Percentiles rank a stretch among this genome's conserved stretches.
phyloP scores from a whole-genome alignment of 257 asterid species.

The Linaria vulgaris region DNA sequence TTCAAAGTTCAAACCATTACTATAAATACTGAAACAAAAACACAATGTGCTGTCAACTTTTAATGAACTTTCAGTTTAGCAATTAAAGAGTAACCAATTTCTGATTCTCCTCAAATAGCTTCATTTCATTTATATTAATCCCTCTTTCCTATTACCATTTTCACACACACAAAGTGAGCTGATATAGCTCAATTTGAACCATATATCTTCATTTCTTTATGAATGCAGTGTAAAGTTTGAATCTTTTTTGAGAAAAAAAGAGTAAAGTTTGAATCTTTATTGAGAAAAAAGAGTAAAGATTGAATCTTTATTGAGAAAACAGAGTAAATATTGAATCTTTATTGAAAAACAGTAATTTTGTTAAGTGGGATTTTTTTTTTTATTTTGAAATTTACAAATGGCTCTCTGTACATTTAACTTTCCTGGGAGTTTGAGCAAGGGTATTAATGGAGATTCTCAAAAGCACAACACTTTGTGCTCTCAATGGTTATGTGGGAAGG shows the following conservation, averaged over 20 bases:
- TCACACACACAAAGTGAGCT: neutral
- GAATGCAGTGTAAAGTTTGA: conserved; percentile 6
- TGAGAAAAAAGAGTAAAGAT: conserved; percentile 10
- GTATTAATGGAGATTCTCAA: conserved; percentile 35
- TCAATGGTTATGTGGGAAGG: conserved; percentile 52
- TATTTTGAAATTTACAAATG: conserved; percentile 31
- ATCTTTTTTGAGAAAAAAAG: neutral
- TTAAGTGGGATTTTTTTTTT: too few relatives aligned
- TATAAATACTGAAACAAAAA: conserved; percentile 9
- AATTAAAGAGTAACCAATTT: neutral
- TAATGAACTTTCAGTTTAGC: neutral
- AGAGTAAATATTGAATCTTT: conserved; percentile 22
- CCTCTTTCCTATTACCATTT: too few relatives aligned
- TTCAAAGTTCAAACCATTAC: conserved; percentile 8
- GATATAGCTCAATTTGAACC: neutral
- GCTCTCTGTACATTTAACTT: conserved; percentile 62
- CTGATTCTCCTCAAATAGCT: conserved; percentile 3
- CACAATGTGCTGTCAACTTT: neutral
- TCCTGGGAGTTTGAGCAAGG: conserved; percentile 53
- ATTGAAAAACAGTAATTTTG: neutral
- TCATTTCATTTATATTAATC: too few relatives aligned
- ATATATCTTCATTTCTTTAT: neutral
- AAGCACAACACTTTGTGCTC: conserved; percentile 33
- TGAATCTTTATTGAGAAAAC: neutral
- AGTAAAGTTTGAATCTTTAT: conserved; percentile 20